Evolutionary conservation across 2,329 filamentous ascomycete species (phyloP), one percentile per base, ranked within the genome.

Genomic region (Epichloe sylvatica): DNA sequence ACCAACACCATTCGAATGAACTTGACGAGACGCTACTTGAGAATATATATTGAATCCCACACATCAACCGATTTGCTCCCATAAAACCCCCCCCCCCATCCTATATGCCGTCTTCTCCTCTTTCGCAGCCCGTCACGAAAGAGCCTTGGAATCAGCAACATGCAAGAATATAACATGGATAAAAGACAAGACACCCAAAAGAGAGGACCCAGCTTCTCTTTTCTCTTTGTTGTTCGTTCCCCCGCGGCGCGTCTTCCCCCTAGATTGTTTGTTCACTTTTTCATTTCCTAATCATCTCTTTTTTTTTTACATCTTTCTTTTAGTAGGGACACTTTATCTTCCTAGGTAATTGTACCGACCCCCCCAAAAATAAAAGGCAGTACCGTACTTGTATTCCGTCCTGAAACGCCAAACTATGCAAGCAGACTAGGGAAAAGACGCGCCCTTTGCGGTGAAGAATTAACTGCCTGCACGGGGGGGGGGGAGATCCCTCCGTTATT

Each of bases 381-480:
- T 43, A 23, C 57, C 57, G 58, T 59, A 60, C 53, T 58, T 51
- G 19, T 46, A 40, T 49, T 50, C 49, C 43, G 58, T 37, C 63
- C 61, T 56, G 64, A 53, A 63, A 68, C 66, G 66, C 66, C 66
- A 62, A 64, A 69, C 64, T 59, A 68, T 68, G 66, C 65, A 67
- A 69, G 64, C 64, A 64, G 58, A 64, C 60, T 25, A 34, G 65
- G 62, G 57, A 62, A 64, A 64, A 60, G 58, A 63, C 51, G 45
- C 50, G 38, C 4, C 30, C 17, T 34, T n/a, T 33, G 12, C 33
- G 8, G 15, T 36, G 13, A 38, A 46, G 25, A 21, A 30, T 30
- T 5, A 13, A 35, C 4, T 15, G 41, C 30, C 12, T 36, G 38
- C 30, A 42, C 21, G 4, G 33, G 11, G 6, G 33, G 11, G 6